Evolutionary conservation across 2,329 filamentous ascomycete species (phyloP), one percentile per base, ranked within the genome.

Genomic region (Beauveria asiatica): DNA sequence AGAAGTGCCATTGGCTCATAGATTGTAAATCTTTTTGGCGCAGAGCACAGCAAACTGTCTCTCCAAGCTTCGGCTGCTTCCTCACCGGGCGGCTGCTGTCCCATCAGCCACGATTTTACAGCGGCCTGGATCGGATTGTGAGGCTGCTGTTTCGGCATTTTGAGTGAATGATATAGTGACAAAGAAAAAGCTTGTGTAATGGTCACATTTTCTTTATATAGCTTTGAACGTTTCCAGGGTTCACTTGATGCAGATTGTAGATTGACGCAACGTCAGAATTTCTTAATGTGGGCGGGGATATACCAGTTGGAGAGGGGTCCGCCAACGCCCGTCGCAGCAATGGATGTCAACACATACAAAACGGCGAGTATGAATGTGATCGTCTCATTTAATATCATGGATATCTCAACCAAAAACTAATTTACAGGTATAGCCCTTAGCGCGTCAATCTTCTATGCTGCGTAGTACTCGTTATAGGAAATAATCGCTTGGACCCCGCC

Each of bases 401-500:
- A 73, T 75, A 75, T 75, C 73, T 73, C 72, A 68, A 72, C 69
- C 71, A 70, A 70, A 69, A 71, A 70, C 69, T 75, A 75, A 67
- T 74, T 68, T 75, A 75, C 73, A 75, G 72, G 68, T 67, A 69
- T 67, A 67, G 67, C 63, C 62, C 64, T 67, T 62, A 64, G 66
- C 61, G 57, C 30, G 50, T 60, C 50, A 37, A 16, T 48, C 33
- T 37, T 60, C 57, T 54, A 54, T 59, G 50, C 23, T 30, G 21
- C 27, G 25, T 59, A 10, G 48, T 54, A 60, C 62, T 68, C 66
- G 66, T 74, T 64, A 88, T 69, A 89, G 75, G 75, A 89, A 89
- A 75, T 89, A 89, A 70, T 89, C 86, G 57, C 83, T 83, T 17
- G 85, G 83, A 30, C 85, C 84, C 64, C 85, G 79, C 48, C 85